Evolutionary conservation across 305 asterid genomes (phyloP).

Genomic region (Solanum hybrid): DNA sequence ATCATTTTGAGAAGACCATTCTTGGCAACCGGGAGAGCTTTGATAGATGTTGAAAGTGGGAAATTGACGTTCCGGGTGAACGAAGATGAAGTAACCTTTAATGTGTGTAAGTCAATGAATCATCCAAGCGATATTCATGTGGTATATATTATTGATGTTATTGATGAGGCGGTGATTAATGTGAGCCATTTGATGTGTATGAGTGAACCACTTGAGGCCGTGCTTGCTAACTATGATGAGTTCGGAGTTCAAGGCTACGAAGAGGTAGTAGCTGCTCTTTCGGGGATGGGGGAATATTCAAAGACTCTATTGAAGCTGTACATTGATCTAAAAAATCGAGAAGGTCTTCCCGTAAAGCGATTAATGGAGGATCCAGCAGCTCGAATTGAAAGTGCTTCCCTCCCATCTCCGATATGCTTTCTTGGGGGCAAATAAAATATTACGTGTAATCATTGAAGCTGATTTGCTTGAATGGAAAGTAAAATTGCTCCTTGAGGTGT

Average conservation of each 20-base stretch:
- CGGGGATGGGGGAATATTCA: not conserved
- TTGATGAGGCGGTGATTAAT: not conserved
- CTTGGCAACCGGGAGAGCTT: not conserved
- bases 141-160: not conserved
- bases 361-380: accelerated
- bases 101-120: not conserved
- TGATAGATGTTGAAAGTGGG: not conserved
- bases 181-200: not conserved
- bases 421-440: not conserved
- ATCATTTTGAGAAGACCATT: too few relatives aligned
- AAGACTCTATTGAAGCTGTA: not conserved
- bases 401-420: not conserved
- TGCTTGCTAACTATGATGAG: not conserved
- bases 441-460: not conserved
- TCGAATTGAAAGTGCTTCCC: not conserved
- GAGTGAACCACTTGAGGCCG: not conserved
- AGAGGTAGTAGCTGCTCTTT: not conserved
- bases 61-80: not conserved
- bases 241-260: not conserved
- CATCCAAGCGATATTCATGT: not conserved
- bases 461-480: not conserved
- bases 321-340: not conserved
- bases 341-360: not conserved
- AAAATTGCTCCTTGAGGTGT: not conserved
- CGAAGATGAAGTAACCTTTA: not conserved